Evolutionary conservation across 345 rosid species (phyloP), one percentile per base, ranked within the genome.

Genomic region (Crucihimalaya himalaica): DNA sequence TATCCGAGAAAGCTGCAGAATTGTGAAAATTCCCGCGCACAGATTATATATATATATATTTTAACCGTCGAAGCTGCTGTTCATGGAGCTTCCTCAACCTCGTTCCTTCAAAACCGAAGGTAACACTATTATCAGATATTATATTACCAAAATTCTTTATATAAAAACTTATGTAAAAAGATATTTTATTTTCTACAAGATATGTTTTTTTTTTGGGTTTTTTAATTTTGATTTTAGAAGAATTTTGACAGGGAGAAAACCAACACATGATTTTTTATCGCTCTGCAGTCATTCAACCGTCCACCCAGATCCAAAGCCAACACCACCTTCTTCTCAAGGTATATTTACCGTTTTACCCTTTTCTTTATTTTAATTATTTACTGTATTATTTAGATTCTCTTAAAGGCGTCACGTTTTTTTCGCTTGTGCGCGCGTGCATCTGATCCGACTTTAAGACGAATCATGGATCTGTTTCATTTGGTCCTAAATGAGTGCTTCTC

Each of bases 71-170:
- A 28, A 37, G 59, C 76, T 27, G 46, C 40, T 27, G 72, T 15
- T 39, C 46, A 94, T 95, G 97, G 99, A 92, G 93, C 89, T 92
- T 69, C 92, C 93, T 75, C 97, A 83, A 66, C 79, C 90, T 42
- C 89, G 93, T 65, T 71, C 89, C 40, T 88, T 83, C 25, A 93
- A 86, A 71, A 65, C 83, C 16, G 81, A 92, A 85, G 97, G 97
- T 95, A 85, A 50, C 58, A 32, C 62, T 39, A 56, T 35, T 48
- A 3, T 23, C 21, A 1, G 15, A 8, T 10, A 15, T 40, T 1
- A 5, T 14, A 37, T 58, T 37, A 16, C 10, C 11, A 15, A 11
- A 42, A 42, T 39, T 39, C 15, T 37, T 11, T 29, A 18, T 13
- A 5, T 43, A 28, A 32, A 7, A 32, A 6, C 7, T 7, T 7